These are phyloP conservation scores for Symbiodinium pilosum DNA, from an alignment of 73 alveolate genomes.

Conservation along the genomic window DNA sequence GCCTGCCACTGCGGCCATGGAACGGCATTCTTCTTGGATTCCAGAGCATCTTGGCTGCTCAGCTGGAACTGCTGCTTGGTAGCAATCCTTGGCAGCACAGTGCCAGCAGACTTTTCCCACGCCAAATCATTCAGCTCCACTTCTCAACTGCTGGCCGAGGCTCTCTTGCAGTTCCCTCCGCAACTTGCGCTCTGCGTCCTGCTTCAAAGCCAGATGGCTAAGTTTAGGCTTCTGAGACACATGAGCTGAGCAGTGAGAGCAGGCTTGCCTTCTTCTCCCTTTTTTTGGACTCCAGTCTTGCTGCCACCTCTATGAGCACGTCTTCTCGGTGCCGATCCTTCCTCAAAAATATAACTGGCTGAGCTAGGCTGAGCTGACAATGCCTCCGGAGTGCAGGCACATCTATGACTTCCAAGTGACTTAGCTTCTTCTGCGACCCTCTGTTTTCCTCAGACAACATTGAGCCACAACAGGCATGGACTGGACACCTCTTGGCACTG, in stretches of 20 bases:
- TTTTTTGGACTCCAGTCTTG: conserved; percentile 73
- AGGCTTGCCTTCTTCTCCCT: conserved; percentile 48
- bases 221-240: too few species aligned
- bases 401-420: conserved; percentile 30
- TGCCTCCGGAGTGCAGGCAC: too few species aligned
- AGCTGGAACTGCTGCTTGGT: conserved; percentile 86
- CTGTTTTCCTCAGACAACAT: conserved; percentile 24
- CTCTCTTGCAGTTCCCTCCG: conserved; percentile 85
- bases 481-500: too few species aligned
- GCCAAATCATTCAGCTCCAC: neutral
- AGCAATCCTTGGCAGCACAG: conserved; percentile 42
- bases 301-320: conserved; percentile 75
- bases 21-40: conserved; percentile 55
- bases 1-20: neutral
- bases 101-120: too few species aligned
- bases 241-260: neutral
- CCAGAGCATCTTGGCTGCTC: conserved; percentile 58
- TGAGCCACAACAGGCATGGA: neutral
- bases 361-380: too few species aligned
- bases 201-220: too few species aligned
- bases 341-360: conserved; percentile 32
- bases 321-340: conserved; percentile 76
- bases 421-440: conserved; percentile 37
- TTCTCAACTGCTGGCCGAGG: neutral
- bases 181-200: conserved; percentile 59